These are phyloP conservation scores for Hanseniaspora meyeri DNA, from an alignment of 805 yeast species.

Conservation along the genomic window DNA sequence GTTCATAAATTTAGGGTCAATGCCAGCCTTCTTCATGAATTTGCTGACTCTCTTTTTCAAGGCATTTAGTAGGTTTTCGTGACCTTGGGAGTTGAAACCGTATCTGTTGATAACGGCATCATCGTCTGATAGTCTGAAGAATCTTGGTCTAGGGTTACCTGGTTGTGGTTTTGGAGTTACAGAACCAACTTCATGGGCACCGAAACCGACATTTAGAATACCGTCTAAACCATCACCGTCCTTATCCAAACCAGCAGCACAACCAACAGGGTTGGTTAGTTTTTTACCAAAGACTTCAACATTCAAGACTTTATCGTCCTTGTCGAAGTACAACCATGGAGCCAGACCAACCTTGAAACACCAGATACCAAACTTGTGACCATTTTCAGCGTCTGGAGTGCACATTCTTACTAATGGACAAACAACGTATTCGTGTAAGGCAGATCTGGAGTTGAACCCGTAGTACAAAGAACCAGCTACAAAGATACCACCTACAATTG, in stretches of 20 bases:
- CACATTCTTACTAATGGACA: constrained; percentile 62
- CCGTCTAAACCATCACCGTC: constrained; percentile 85
- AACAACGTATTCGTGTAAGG: constrained; percentile 64
- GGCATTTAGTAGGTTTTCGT: constrained; percentile 56
- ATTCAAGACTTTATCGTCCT: constrained; percentile 39
- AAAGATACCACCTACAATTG: constrained; percentile 22
- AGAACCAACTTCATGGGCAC: constrained; percentile 86
- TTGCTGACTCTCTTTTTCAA: constrained; percentile 50
- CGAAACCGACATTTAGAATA: constrained; percentile 64
- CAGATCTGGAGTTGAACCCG: constrained; percentile 64
- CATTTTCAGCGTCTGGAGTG: constrained; percentile 68
- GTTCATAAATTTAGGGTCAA: constrained; percentile 14
- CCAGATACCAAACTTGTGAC: constrained; percentile 66
- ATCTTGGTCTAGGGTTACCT: constrained; percentile 88
- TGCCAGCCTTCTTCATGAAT: constrained; percentile 23
- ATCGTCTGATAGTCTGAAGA: constrained; percentile 73
- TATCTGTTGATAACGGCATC: constrained; percentile 88
- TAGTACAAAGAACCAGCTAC: constrained; percentile 40
- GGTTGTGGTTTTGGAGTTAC: constrained; percentile 88
- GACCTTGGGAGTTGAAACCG: constrained; percentile 90
- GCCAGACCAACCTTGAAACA: constrained; percentile 54
- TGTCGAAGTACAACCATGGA: constrained; percentile 48
- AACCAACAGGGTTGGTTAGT: constrained; percentile 68
- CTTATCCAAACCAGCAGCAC: constrained; percentile 94
- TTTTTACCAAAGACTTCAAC: constrained; percentile 54